Evolutionary conservation across 208 protist species (phyloP).

Genomic region (Leishmania guyanensis): DNA sequence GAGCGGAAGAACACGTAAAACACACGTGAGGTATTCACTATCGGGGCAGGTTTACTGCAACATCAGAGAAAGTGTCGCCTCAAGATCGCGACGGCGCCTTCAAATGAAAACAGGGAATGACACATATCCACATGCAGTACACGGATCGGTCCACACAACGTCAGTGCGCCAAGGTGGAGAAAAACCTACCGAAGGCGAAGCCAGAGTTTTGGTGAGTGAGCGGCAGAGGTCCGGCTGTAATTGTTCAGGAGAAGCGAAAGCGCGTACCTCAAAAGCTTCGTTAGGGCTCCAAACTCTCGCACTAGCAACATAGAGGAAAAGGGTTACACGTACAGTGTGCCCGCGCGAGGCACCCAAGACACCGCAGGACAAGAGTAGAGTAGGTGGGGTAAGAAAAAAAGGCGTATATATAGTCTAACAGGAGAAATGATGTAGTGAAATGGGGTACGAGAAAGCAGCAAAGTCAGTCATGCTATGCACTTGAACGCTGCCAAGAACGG

Average conservation of each 20-base stretch:
- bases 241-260: neutral
- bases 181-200: no score
- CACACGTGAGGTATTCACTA: neutral
- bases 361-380: neutral
- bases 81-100: neutral
- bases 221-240: neutral
- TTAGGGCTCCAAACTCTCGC: neutral
- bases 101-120: neutral
- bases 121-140: neutral
- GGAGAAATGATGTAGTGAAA: neutral
- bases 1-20: neutral
- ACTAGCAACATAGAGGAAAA: neutral
- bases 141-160: neutral
- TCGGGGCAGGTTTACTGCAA: neutral
- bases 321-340: neutral
- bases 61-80: neutral
- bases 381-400: neutral
- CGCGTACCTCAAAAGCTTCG: neutral
- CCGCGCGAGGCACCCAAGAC: neutral
- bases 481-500: neutral
- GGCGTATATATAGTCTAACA: neutral
- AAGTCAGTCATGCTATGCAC: neutral
- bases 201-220: neutral
- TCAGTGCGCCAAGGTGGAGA: no score
- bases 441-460: neutral